Conservation (phyloP, 345 rosid genomes). For the Ailanthus altissimus region DNA sequence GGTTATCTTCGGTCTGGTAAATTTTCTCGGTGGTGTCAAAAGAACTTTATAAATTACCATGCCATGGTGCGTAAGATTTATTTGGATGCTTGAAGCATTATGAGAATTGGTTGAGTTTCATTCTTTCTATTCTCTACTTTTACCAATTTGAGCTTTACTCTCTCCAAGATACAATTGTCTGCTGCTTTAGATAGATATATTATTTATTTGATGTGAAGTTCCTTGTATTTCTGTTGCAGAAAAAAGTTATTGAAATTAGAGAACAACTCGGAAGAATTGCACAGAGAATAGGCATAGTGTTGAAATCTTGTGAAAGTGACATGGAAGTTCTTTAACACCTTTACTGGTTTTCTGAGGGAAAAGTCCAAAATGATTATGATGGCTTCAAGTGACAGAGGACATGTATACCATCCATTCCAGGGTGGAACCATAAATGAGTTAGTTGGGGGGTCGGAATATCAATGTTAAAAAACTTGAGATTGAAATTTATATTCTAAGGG, state of each 20-base stretch:
- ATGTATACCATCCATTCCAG: background rate
- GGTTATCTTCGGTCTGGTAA: slow-evolving; percentile 87
- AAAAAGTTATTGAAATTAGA: slow-evolving; percentile 73
- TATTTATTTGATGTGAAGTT: slow-evolving; percentile 4
- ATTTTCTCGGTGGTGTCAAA: slow-evolving; percentile 83
- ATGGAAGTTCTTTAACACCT: slow-evolving; percentile 42
- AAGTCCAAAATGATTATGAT: background rate
- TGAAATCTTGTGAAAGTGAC: slow-evolving; percentile 80
- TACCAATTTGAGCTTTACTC: background rate
- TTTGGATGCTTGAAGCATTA: slow-evolving; percentile 16
- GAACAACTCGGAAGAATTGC: slow-evolving; percentile 80
- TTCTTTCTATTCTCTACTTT: background rate
- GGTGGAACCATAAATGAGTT: background rate
- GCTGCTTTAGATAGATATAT: background rate
- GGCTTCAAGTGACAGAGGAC: background rate
- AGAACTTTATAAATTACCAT: slow-evolving; percentile 78
- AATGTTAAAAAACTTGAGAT: too few relatives aligned
- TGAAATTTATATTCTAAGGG: too few relatives aligned
- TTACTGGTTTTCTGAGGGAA: background rate
- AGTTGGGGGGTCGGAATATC: too few relatives aligned
- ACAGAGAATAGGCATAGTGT: slow-evolving; percentile 68
- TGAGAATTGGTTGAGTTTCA: slow-evolving; percentile 2
- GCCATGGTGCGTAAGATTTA: slow-evolving; percentile 64
- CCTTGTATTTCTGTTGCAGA: slow-evolving; percentile 42
- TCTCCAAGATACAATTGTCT: slow-evolving; percentile 2